These are phyloP conservation scores for Coemansia sp. DNA, from an alignment of 192 early-diverging fungal species.

Conservation along the genomic window DNA sequence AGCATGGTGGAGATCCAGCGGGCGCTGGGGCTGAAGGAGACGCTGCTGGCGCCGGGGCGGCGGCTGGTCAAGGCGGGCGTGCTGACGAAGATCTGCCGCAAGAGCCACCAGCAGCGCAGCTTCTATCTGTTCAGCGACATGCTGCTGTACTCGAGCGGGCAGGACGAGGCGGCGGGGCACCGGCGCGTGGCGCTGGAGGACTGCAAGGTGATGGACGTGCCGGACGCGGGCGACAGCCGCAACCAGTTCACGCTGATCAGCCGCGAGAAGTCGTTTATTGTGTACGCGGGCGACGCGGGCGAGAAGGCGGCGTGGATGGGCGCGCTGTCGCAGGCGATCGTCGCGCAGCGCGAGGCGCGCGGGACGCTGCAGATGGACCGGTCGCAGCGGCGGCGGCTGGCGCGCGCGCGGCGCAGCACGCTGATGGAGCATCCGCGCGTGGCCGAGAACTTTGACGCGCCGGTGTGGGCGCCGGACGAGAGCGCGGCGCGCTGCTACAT, in stretches of 20 bases:
- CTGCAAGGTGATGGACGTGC: conserved; percentile 52
- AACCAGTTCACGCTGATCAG: conserved; percentile 76
- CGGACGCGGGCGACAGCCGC: conserved; percentile 52
- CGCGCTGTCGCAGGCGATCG: conserved; percentile 57
- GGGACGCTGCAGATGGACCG: conserved; percentile 60
- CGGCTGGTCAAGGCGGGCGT: conserved; percentile 59
- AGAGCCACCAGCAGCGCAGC: conserved; percentile 64
- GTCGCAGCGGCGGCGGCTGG: conserved; percentile 35
- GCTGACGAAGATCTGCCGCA: conserved; percentile 73
- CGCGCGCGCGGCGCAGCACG: conserved; percentile 47
- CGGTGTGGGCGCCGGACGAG: conserved; percentile 73
- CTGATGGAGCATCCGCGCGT: conserved; percentile 58
- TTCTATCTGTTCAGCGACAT: conserved; percentile 78
- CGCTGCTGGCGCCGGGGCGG: conserved; percentile 67
- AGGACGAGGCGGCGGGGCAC: conserved; percentile 62
- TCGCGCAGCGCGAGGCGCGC: conserved; percentile 55
- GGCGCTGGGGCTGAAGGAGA: conserved; percentile 62
- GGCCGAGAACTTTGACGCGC: conserved; percentile 64
- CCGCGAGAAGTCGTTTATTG: conserved; percentile 74
- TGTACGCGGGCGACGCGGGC: conserved; percentile 55
- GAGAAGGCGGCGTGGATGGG: conserved; percentile 66
- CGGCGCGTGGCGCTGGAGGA: conserved; percentile 67
- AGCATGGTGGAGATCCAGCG: conserved; percentile 69
- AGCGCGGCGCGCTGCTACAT: conserved; percentile 63
- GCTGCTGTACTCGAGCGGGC: conserved; percentile 67